Percentiles rank a stretch among this genome's conserved stretches.
Evolutionary conservation across 2,329 filamentous ascomycete genomes (phyloP).

Genomic region (Parastagonospora nodorum): DNA sequence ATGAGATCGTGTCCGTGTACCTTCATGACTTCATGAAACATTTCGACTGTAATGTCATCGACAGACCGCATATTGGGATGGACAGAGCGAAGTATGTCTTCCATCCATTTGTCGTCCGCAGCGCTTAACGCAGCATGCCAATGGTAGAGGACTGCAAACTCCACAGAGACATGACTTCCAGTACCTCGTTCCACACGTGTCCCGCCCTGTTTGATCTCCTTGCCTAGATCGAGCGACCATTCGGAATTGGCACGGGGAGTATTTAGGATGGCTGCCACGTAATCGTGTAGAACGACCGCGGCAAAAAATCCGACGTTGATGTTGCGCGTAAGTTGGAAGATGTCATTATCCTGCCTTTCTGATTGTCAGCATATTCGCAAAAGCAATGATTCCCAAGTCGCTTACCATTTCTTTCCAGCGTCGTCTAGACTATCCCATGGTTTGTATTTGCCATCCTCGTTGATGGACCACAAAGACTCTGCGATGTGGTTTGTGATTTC

Average conservation of each 20-base stretch:
- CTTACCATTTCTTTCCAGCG: slow-evolving; percentile 43
- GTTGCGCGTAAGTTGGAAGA: slow-evolving; percentile 62
- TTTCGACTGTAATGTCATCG: slow-evolving; percentile 39
- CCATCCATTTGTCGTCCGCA: slow-evolving; percentile 79
- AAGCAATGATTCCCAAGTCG: slow-evolving; percentile 42
- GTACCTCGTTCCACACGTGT: slow-evolving; percentile 66
- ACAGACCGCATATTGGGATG: slow-evolving; percentile 34
- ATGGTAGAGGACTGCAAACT: slow-evolving; percentile 85
- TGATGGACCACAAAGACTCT: slow-evolving; percentile 76
- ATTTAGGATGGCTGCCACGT: slow-evolving; percentile 78
- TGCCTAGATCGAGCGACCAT: slow-evolving; percentile 79
- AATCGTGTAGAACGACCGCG: slow-evolving; percentile 75
- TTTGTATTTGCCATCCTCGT: slow-evolving; percentile 76
- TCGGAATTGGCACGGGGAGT: slow-evolving; percentile 72
- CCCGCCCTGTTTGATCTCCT: slow-evolving; percentile 60
- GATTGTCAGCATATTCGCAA: slow-evolving; percentile 45
- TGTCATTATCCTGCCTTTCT: slow-evolving; percentile 32
- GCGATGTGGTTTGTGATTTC: slow-evolving; percentile 89
- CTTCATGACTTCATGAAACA: slow-evolving; percentile 46
- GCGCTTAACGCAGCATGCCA: slow-evolving; percentile 80
- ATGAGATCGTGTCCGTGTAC: slow-evolving; percentile 58
- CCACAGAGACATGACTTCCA: slow-evolving; percentile 80
- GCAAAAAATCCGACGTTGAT: slow-evolving; percentile 58
- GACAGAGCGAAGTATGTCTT: slow-evolving; percentile 52
- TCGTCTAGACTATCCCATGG: slow-evolving; percentile 68